Percentiles rank a stretch among this genome's conserved stretches.
phyloP scores from a whole-genome alignment of 2,329 filamentous ascomycete species.

The Trichoderma polysporum region DNA sequence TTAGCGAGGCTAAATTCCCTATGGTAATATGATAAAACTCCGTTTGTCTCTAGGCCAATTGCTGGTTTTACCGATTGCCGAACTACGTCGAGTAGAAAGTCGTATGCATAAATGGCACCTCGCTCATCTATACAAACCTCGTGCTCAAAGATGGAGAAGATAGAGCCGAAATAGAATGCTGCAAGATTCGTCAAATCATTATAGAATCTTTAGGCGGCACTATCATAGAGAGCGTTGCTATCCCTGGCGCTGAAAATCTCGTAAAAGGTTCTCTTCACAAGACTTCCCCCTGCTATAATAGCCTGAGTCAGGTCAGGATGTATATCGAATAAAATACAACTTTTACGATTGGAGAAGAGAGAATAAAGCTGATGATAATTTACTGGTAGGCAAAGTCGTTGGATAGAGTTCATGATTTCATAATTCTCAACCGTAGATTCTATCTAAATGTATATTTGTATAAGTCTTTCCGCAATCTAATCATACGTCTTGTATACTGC shows the following conservation, averaged over 20 bases:
- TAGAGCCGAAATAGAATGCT: background rate
- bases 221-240: background rate
- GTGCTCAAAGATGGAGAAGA: background rate
- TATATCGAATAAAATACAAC: background rate
- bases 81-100: background rate
- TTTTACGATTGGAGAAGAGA: background rate
- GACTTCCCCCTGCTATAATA: too few species aligned
- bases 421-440: background rate
- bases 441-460: background rate
- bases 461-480: background rate
- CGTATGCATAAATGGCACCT: background rate
- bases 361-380: too few species aligned
- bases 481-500: background rate
- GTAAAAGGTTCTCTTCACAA: background rate
- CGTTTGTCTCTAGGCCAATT: background rate
- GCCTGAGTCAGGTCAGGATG: background rate
- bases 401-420: background rate
- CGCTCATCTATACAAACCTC: background rate
- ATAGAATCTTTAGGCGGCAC: background rate
- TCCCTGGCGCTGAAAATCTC: background rate
- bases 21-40: background rate
- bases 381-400: background rate
- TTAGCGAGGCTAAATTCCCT: background rate
- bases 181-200: background rate
- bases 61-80: background rate